These are phyloP conservation scores for Cystofilobasidium ferigula DNA, from an alignment of 768 basidiomycete species.

Conservation along the genomic window DNA sequence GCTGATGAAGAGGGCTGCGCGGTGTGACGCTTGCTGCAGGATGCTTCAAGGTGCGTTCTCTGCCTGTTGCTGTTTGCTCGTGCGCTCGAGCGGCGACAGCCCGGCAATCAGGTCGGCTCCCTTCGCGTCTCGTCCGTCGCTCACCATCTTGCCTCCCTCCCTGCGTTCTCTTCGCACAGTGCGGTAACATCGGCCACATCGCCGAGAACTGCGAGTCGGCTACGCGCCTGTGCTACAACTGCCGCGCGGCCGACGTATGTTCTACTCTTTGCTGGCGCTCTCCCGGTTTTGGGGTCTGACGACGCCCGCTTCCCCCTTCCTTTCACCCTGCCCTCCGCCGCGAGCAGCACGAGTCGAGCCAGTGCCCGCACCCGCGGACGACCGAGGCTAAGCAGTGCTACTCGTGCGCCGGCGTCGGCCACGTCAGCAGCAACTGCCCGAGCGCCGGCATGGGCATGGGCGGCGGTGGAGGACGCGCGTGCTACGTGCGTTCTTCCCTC, in stretches of 20 bases:
- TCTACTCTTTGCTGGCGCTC: not conserved
- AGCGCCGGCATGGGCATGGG: constrained; percentile 9
- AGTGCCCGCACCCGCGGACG: constrained; percentile 16
- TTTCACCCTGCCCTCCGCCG: not conserved
- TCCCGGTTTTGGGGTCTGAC: not conserved
- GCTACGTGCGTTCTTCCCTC: constrained; percentile 10
- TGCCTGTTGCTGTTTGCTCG: too few relatives aligned
- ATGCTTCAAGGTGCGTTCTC: not conserved
- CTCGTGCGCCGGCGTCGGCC: constrained; percentile 11
- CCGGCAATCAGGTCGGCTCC: too few relatives aligned
- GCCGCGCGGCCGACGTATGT: constrained; percentile 1
- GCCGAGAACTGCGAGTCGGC: constrained; percentile 3
- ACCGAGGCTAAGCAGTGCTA: constrained; percentile 20
- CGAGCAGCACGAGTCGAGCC: constrained; percentile 13
- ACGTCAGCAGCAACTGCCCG: constrained; percentile 6
- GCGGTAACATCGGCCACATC: constrained; percentile 15
- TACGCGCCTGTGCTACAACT: constrained; percentile 18
- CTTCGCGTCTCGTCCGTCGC: not conserved
- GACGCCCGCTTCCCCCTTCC: not conserved
- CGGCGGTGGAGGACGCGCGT: not conserved
- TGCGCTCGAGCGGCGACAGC: too few relatives aligned
- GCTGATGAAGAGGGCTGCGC: not conserved
- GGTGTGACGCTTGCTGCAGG: not conserved
- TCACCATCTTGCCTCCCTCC: not conserved
- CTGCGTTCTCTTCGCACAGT: not conserved